phyloP scores from a whole-genome alignment of 176 grass and related monocot species.

The Guadua angustifolia region DNA sequence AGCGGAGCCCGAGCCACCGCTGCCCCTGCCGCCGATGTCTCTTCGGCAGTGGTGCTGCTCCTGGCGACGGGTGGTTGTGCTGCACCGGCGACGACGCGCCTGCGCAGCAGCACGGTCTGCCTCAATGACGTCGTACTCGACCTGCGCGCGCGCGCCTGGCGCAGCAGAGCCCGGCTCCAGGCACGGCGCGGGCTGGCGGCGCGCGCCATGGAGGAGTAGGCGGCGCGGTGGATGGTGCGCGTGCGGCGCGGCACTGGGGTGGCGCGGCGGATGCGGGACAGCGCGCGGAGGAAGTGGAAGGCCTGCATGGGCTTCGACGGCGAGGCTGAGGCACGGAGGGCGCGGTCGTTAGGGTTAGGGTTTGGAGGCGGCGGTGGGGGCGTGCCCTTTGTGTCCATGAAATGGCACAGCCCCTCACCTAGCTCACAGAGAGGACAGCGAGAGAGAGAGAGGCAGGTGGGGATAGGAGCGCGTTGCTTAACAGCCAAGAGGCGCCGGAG shows the following conservation, averaged over 20 bases:
- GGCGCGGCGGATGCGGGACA: conserved; percentile 56
- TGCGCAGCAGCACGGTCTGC: conserved; percentile 33
- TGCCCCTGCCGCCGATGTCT: not conserved
- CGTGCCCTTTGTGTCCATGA: conserved; percentile 54
- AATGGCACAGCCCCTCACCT: not conserved
- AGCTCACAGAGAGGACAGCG: not conserved
- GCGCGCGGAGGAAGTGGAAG: conserved; percentile 74
- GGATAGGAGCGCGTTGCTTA: conserved; percentile 38
- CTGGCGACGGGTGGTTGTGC: not conserved
- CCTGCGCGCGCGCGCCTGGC: conserved; percentile 42
- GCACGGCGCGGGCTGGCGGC: conserved; percentile 41
- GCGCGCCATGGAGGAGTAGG: conserved; percentile 77
- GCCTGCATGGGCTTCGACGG: conserved; percentile 66
- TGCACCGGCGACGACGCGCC: conserved; percentile 39
- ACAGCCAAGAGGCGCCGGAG: conserved; percentile 40
- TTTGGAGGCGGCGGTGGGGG: not conserved
- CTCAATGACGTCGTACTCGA: not conserved
- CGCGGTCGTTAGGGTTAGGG: conserved; percentile 62
- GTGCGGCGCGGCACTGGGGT: conserved; percentile 46
- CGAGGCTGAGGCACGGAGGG: not conserved
- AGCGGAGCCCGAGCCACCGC: not conserved
- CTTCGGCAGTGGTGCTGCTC: not conserved
- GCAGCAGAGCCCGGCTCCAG: conserved; percentile 72
- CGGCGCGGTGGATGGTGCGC: conserved; percentile 65
- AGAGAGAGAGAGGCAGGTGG: not conserved